A percentile compares a stretch with the other conserved stretches of the same genome.
phyloP scores from a whole-genome alignment of 2,329 filamentous ascomycete genomes.

The Epichloe uncinata region DNA sequence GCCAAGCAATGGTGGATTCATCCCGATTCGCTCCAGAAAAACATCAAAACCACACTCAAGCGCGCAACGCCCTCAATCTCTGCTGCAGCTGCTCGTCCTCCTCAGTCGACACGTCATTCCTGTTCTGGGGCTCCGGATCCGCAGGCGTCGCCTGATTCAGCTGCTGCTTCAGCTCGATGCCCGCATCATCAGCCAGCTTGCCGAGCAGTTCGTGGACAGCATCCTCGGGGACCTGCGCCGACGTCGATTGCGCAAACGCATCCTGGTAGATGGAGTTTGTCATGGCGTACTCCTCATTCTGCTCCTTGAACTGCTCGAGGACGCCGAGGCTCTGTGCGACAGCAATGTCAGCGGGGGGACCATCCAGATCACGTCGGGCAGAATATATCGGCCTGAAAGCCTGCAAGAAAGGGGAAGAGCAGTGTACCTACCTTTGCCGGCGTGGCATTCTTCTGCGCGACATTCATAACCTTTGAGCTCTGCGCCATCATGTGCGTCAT shows the following conservation, averaged over 20 bases:
- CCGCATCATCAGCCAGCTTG: slow-evolving; percentile 78
- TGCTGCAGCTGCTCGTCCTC: slow-evolving; percentile 64
- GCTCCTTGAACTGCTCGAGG: slow-evolving; percentile 46
- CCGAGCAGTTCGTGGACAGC: slow-evolving; percentile 77
- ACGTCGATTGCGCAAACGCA: slow-evolving; percentile 64
- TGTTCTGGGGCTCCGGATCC: slow-evolving; percentile 40
- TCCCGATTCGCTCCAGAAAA: background rate
- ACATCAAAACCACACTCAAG: slow-evolving; percentile 11
- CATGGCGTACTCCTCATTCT: slow-evolving; percentile 52
- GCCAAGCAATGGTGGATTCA: slow-evolving; percentile 6
- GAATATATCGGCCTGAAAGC: too few species aligned
- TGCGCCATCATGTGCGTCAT: slow-evolving; percentile 52
- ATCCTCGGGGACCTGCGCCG: slow-evolving; percentile 62
- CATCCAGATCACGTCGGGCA: too few species aligned
- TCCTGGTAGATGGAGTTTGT: slow-evolving; percentile 71
- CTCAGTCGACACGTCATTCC: slow-evolving; percentile 57
- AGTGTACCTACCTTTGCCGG: slow-evolving; percentile 39
- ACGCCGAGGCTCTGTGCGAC: slow-evolving; percentile 36
- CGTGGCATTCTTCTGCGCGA: slow-evolving; percentile 44
- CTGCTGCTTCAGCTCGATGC: slow-evolving; percentile 68
- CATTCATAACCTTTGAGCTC: slow-evolving; percentile 43
- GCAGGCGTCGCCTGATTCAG: slow-evolving; percentile 45
- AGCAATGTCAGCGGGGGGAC: background rate
- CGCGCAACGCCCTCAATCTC: slow-evolving; percentile 41
- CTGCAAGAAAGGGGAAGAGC: background rate